These are phyloP conservation scores for Ligustrum vulgare DNA, from an alignment of 257 asterid genomes.

Conservation along the genomic window DNA sequence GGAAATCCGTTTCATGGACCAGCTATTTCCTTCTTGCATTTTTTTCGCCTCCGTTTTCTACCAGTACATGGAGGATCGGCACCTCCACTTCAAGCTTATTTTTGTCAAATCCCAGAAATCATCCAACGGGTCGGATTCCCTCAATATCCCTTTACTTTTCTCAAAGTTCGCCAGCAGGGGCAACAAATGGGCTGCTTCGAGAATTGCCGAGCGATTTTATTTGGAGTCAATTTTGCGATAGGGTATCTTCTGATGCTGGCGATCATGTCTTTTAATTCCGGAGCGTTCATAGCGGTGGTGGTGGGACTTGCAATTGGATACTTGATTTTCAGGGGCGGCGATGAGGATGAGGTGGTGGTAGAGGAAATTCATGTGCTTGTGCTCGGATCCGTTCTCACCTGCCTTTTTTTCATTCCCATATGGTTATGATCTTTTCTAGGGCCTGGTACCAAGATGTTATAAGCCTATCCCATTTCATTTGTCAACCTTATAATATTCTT, in stretches of 20 bases:
- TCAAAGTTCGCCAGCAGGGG: conserved; percentile 24
- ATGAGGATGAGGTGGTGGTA: conserved; percentile 41
- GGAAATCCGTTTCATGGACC: conserved; percentile 76
- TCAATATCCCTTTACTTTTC: conserved; percentile 45
- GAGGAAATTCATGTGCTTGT: conserved; percentile 87
- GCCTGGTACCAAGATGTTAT: too few species aligned
- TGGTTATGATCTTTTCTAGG: too few species aligned
- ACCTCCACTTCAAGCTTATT: conserved; percentile 55
- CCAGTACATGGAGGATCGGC: conserved; percentile 87
- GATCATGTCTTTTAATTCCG: conserved; percentile 84
- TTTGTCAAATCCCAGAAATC: conserved; percentile 13
- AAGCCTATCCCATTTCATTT: too few species aligned
- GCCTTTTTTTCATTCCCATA: too few species aligned
- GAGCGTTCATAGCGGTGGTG: conserved; percentile 70
- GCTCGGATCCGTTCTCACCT: too few species aligned
- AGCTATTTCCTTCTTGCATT: conserved; percentile 59
- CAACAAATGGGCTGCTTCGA: conserved; percentile 31
- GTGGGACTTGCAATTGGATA: conserved; percentile 70
- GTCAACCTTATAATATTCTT: too few species aligned
- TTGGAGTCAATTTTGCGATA: conserved; percentile 72
- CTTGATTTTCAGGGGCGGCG: conserved; percentile 60
- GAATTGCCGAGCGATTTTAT: conserved; percentile 50
- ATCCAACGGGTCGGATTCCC: background rate
- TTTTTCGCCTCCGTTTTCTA: conserved; percentile 60
- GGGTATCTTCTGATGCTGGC: conserved; percentile 87